Evolutionary conservation across 1,284 basidiomycete genomes (phyloP).

Genomic region (Cryptococcus hybrid): DNA sequence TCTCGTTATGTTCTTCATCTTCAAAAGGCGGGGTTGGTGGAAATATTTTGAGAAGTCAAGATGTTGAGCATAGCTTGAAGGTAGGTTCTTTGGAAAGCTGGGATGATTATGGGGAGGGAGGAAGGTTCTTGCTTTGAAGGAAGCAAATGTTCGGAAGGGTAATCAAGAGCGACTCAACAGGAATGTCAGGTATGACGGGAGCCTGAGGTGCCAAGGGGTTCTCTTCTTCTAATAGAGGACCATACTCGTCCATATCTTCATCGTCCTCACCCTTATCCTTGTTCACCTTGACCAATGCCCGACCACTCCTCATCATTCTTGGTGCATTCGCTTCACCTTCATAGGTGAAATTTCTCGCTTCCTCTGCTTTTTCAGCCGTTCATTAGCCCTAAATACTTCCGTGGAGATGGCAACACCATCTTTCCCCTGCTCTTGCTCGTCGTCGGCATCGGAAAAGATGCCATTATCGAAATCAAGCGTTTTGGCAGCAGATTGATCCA

Average conservation of each 20-base stretch:
- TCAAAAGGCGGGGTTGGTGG: slow-evolving; percentile 22
- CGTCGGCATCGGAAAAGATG: slow-evolving; percentile 6
- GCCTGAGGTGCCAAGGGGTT: slow-evolving; percentile 11
- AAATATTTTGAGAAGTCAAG: slow-evolving; percentile 22
- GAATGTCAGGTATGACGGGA: slow-evolving; percentile 13
- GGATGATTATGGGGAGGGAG: slow-evolving; percentile 3
- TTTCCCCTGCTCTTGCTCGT: slow-evolving; percentile 4
- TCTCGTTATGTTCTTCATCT: slow-evolving; percentile 44
- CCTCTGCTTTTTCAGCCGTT: slow-evolving; percentile 37
- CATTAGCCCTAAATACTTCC: slow-evolving; percentile 42
- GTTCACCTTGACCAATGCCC: slow-evolving; percentile 20
- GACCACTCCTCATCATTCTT: slow-evolving; percentile 41
- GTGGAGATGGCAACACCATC: not conserved
- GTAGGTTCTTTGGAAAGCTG: slow-evolving; percentile 15
- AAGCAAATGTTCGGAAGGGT: not conserved
- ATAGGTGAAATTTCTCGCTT: slow-evolving; percentile 48
- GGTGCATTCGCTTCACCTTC: slow-evolving; percentile 45
- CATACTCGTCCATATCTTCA: slow-evolving; percentile 25
- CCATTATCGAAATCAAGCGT: slow-evolving; percentile 11
- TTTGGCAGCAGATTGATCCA: slow-evolving; percentile 2
- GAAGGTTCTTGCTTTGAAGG: not conserved
- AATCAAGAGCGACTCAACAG: not conserved
- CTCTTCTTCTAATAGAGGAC: slow-evolving; percentile 12
- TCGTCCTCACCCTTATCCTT: slow-evolving; percentile 3
- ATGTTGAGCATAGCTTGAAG: slow-evolving; percentile 28